Conservation (phyloP, 768 basidiomycete genomes). For the Calocybe gangraenosa region DNA sequence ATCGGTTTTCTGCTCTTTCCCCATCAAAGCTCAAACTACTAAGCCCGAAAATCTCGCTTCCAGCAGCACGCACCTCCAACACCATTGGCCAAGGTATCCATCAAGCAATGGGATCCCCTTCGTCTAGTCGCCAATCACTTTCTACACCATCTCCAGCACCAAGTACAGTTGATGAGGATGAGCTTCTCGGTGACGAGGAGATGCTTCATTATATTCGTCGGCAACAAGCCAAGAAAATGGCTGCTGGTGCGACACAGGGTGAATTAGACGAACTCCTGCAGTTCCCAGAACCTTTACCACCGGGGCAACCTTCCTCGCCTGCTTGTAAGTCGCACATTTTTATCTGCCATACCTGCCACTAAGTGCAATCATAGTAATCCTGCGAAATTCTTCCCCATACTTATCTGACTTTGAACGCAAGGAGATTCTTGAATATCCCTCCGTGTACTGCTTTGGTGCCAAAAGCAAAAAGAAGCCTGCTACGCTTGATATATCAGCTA, state of each 20-base stretch:
- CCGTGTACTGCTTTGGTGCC: slow-evolving; percentile 79
- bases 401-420: slow-evolving; percentile 87
- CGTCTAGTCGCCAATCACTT: slow-evolving; percentile 68
- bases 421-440: slow-evolving; percentile 85
- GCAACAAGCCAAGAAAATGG: slow-evolving; percentile 84
- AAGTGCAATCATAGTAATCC: slow-evolving; percentile 42
- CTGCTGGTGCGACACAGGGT: slow-evolving; percentile 77
- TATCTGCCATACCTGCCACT: slow-evolving; percentile 3
- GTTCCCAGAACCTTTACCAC: slow-evolving; percentile 88
- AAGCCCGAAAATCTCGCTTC: slow-evolving; percentile 69
- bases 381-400: slow-evolving; percentile 63
- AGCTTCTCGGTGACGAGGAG: slow-evolving; percentile 89
- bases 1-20: slow-evolving; percentile 79
- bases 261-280: slow-evolving; percentile 85
- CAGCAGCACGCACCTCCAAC: slow-evolving; percentile 53
- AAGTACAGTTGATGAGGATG: slow-evolving; percentile 78
- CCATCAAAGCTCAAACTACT: slow-evolving; percentile 83
- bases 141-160: slow-evolving; percentile 85
- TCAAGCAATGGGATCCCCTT: slow-evolving; percentile 55
- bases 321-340: slow-evolving; percentile 47
- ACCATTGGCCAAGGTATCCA: slow-evolving; percentile 41
- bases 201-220: slow-evolving; percentile 93
- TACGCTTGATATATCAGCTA: slow-evolving; percentile 62
- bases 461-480: slow-evolving; percentile 83
- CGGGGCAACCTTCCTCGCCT: slow-evolving; percentile 61